phyloP scores from a whole-genome alignment of 2,329 filamentous ascomycete genomes.

The Ceratocystis alfenasii region DNA sequence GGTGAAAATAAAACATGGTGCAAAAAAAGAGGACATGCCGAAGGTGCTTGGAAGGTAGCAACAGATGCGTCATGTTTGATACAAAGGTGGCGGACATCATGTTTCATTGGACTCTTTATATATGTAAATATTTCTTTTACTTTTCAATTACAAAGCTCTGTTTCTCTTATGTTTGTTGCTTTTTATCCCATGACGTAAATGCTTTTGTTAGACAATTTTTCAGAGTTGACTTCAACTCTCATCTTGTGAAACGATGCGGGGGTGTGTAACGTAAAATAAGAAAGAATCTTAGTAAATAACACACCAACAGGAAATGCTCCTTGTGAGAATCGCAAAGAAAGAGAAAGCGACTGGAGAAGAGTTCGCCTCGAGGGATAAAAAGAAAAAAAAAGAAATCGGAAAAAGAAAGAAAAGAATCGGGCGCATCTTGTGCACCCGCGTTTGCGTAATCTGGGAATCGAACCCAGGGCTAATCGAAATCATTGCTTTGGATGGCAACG shows the following conservation, averaged over 20 bases:
- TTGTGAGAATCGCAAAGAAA: too few species aligned
- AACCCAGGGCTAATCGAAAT: constrained; percentile 12
- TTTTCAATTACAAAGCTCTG: not conserved
- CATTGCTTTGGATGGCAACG: constrained; percentile 11
- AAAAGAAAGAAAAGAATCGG: not conserved
- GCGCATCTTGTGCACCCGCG: not conserved
- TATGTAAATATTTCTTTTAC: constrained; percentile 8
- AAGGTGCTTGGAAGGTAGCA: too few species aligned
- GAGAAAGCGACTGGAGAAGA: not conserved
- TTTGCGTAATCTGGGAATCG: constrained; percentile 10
- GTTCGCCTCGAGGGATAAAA: not conserved
- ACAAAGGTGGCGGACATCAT: not conserved
- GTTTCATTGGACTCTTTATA: not conserved
- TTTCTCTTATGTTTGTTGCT: constrained; percentile 2
- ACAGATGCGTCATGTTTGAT: too few species aligned
- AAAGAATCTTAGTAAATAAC: not conserved
- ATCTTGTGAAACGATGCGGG: not conserved
- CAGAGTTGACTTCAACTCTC: not conserved
- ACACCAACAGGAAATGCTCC: not conserved
- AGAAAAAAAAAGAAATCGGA: not conserved
- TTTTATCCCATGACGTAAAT: constrained; percentile 9
- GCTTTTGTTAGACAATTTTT: not conserved
- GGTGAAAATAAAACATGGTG: too few species aligned
- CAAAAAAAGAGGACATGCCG: too few species aligned
- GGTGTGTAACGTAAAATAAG: not conserved